Evolutionary conservation across 2,329 filamentous ascomycete species (phyloP), one percentile per base, ranked within the genome.

Genomic region (Botryotinia convoluta): DNA sequence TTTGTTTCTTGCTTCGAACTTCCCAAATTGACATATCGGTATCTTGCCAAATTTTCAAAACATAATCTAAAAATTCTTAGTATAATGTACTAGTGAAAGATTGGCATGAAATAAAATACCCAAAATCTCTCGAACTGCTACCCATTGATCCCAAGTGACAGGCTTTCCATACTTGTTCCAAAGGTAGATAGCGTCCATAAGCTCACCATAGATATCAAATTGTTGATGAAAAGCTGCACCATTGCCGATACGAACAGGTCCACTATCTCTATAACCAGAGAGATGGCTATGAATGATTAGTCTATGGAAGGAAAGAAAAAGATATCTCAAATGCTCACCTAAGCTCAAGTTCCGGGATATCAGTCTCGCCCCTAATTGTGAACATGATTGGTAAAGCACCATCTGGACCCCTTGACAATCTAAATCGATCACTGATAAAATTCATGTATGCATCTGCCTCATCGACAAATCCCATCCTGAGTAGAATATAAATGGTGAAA

Each of bases 11-110:
- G 76, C 92, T 92, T 60, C 92, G 88, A 9, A 93, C 92, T 80
- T 95, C 92, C 92, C 92, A 94, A 78, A 94, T 95, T 4, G 91
- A 93, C 91, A 94, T 94, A 79, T 95, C 92, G 20, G 89, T 89
- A 61, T 90, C 86, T 73, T 90, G 82, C 80, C 90, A 87, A 71
- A 94, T 89, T 0, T 87, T 89, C 75, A 93, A 85, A 54, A 93
- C 90, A 77, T 92, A 92, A 79, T 94, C 91, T 85, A 54, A 20
- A 37, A 59, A 14, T 32, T 1, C 65, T 81, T 67, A 81, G 78
- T 48, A 69, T 42, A 32, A 18, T 35, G 4, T 29, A 0, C 8
- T 4, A 6, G 22, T 37, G 6, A n/a, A 48, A 22, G 73, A 7
- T 48, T 69, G 35, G 20, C 12, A 42, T 22, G 2, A 12, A 48